phyloP scores from a whole-genome alignment of 768 basidiomycete species.

The Lepiota subincarnata region DNA sequence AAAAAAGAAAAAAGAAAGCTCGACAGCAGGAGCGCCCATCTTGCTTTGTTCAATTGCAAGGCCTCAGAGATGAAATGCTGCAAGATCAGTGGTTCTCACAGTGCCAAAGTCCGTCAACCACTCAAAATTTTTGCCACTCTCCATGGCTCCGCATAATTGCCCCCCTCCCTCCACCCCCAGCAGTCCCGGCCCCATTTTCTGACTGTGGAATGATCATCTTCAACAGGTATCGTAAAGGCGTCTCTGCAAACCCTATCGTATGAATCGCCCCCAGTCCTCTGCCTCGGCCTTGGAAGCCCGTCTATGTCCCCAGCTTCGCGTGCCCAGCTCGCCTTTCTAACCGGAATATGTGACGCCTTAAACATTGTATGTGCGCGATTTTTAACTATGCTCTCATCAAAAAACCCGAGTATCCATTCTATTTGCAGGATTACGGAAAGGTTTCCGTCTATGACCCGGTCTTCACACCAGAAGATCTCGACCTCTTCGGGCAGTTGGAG shows the following conservation, averaged over 20 bases:
- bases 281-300: conserved; percentile 77
- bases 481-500: conserved; percentile 44
- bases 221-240: conserved; percentile 33
- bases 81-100: conserved; percentile 50
- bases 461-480: conserved; percentile 58
- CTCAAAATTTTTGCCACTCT: not conserved
- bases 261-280: conserved; percentile 41
- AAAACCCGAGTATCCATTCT: conserved; percentile 10
- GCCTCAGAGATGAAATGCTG: conserved; percentile 41
- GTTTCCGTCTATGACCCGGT: conserved; percentile 69
- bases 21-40: conserved; percentile 25
- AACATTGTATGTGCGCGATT: conserved; percentile 50
- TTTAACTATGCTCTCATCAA: conserved; percentile 8
- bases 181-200: not conserved
- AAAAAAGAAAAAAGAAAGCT: conserved; percentile 43
- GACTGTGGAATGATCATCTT: not conserved
- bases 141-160: not conserved
- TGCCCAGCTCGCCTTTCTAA: conserved; percentile 66
- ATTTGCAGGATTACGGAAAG: conserved; percentile 38
- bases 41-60: conserved; percentile 35
- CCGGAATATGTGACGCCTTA: conserved; percentile 47
- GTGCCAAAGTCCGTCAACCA: conserved; percentile 19
- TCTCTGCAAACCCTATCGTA: conserved; percentile 24
- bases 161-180: too few species aligned
- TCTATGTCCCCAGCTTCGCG: conserved; percentile 54